Base-by-base conservation (phyloP, 495 filamentous ascomycete genomes). In the Extremus antarcticus region DNA sequence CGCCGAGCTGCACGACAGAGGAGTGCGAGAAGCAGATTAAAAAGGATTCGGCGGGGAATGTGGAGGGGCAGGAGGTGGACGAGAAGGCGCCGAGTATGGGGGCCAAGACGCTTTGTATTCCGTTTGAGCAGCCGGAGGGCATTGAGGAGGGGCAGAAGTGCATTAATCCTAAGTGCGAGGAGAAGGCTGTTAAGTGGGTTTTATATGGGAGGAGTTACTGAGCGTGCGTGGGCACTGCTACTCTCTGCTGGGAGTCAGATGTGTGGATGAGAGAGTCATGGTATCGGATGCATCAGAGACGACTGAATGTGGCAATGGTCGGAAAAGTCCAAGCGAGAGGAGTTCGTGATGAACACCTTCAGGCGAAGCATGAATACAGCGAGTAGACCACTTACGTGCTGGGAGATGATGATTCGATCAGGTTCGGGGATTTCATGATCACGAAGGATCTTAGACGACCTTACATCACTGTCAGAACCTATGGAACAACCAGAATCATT, bases 81-180 rank as follows among this genome's bases (percentile, higher is more conserved):
- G 76, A 85, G 61, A 83, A 81, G 63, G 86, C 86, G 19, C 92
- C 94, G 46, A 84, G 81, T 59, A 97, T 97, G 94, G 92, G 92
- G 57, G 94, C 92, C 64, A 98, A 98, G 81, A 86, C 82, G 57
- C 76, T 98, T 63, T 98, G 92, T 69, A 96, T 98, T 76, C 92
- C 94, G 20, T 95, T 95, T 65, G 87, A 97, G 59, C 92, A 97
- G 77, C 89, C 91, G 35, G 87, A 83, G 35, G 38, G 20, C 16
- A 70, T 95, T 54, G 73, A 81, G 55, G 72, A 79, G 57, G 90
- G 88, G 68, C 95, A 88, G 49, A 90, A 90, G 72, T 98, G 92
- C 68, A 72, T 83, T 57, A 94, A 87, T 74, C 89, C 94, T 24
- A 78, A 94, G 58, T 98, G 92, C 70, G 71, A 65, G 43, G 74